These are phyloP conservation scores for Sapria himalayana DNA, from an alignment of 345 rosid species.

Conservation along the genomic window DNA sequence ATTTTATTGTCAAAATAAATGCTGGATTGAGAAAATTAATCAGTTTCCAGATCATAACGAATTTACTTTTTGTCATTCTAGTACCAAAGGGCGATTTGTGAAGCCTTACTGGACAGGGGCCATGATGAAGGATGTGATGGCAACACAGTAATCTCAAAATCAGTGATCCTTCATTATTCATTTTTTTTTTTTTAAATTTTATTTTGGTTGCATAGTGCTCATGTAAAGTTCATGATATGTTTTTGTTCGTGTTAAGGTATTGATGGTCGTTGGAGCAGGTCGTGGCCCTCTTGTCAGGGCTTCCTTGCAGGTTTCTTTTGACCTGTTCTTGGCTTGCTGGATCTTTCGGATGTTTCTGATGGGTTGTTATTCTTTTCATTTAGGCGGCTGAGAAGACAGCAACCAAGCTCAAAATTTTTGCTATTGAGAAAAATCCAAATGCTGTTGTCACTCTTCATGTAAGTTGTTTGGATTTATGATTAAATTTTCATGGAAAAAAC, in stretches of 20 bases:
- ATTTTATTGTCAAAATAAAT: too few species aligned
- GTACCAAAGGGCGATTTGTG: slow-evolving; percentile 77
- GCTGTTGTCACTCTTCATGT: slow-evolving; percentile 97
- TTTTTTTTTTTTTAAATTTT: neutral
- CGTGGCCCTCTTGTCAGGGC: slow-evolving; percentile 99
- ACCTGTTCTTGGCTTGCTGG: slow-evolving; percentile 9
- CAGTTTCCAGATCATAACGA: too few species aligned
- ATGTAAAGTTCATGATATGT: neutral
- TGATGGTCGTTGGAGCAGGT: slow-evolving; percentile 99
- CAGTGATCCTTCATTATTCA: slow-evolving; percentile 3
- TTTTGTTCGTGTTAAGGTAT: slow-evolving; percentile 27
- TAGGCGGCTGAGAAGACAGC: slow-evolving; percentile 97
- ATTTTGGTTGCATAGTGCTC: neutral
- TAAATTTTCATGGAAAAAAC: too few species aligned
- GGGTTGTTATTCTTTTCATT: slow-evolving; percentile 9
- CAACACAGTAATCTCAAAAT: too few species aligned
- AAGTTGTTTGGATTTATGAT: too few species aligned
- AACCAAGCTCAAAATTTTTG: slow-evolving; percentile 63
- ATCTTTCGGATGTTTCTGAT: slow-evolving; percentile 2
- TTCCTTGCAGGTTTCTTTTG: slow-evolving; percentile 67
- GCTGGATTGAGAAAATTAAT: too few species aligned
- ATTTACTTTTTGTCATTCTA: too few species aligned
- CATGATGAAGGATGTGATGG: slow-evolving; percentile 45
- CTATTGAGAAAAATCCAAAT: slow-evolving; percentile 97
- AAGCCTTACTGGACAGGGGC: slow-evolving; percentile 77